phyloP scores from a whole-genome alignment of 2,329 filamentous ascomycete genomes.

The Fusarium sp. region DNA sequence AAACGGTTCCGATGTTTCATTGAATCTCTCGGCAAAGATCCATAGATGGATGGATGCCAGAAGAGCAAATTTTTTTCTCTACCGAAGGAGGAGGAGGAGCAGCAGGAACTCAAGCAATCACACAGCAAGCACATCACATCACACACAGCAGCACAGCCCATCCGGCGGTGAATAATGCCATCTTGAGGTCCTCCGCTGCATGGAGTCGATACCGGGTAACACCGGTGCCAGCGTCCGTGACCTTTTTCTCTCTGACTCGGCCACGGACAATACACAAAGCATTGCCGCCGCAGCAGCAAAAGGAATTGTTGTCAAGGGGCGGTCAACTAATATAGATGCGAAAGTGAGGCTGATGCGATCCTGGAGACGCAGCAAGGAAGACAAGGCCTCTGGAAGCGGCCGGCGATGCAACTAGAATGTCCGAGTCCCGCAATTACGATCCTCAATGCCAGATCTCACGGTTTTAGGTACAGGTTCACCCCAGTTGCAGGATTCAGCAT shows the following conservation, averaged over 20 bases:
- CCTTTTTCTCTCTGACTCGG: background rate
- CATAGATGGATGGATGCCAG: background rate
- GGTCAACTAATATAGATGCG: slow-evolving; percentile 2
- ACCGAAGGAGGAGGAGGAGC: background rate
- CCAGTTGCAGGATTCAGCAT: background rate
- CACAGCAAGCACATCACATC: background rate
- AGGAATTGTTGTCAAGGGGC: background rate
- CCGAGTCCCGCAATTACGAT: background rate
- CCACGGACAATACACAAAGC: background rate
- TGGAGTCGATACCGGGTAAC: background rate
- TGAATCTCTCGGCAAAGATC: background rate
- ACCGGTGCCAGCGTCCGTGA: background rate
- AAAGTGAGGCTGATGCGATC: slow-evolving; percentile 5
- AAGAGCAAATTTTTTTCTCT: background rate
- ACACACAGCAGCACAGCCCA: background rate
- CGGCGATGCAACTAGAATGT: background rate
- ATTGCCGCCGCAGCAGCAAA: background rate
- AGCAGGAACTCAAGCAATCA: background rate
- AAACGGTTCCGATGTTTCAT: background rate
- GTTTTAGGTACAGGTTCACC: background rate
- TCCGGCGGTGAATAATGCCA: background rate
- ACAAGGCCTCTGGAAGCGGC: background rate
- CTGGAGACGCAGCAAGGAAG: background rate
- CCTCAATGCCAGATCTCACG: background rate
- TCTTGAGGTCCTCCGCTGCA: background rate